Evolutionary conservation across 2,329 filamentous ascomycete genomes (phyloP).

Genomic region (Trichophaea hybrida): DNA sequence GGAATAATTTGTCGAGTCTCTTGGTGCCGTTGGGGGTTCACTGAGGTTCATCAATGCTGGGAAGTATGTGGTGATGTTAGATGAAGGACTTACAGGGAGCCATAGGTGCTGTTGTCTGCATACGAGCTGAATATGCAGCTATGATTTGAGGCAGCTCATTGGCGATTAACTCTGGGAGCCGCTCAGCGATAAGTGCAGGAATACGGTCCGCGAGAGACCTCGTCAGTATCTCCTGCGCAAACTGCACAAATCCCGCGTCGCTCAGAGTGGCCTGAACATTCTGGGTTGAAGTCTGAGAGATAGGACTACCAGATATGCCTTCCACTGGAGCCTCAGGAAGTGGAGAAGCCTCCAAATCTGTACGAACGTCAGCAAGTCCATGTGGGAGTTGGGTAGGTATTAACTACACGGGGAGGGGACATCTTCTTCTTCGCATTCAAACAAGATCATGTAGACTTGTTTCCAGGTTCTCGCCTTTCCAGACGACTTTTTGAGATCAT

Average conservation of each 20-base stretch:
- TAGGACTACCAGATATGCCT: background rate
- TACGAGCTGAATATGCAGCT: background rate
- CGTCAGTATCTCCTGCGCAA: background rate
- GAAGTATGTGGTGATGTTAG: no score
- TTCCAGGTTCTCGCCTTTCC: conserved; percentile 3
- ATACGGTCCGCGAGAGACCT: background rate
- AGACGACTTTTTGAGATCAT: background rate
- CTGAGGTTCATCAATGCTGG: no score
- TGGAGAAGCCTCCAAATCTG: background rate
- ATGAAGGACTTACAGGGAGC: no score
- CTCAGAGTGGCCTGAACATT: background rate
- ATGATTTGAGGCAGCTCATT: background rate
- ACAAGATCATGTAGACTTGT: conserved; percentile 10
- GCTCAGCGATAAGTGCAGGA: background rate
- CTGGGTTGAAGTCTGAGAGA: background rate
- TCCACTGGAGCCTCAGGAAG: background rate
- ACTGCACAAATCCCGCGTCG: background rate
- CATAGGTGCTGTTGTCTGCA: background rate
- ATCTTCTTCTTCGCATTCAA: conserved; percentile 1
- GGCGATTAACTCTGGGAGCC: background rate
- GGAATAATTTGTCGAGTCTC: no score
- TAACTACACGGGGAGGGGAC: conserved; percentile 11
- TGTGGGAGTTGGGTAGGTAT: background rate
- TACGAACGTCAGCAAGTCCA: background rate
- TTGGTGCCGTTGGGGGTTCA: no score